Percentiles rank a stretch among this genome's conserved stretches.
Evolutionary conservation across 2,329 filamentous ascomycete species (phyloP).

Genomic region (Calonectria honghensis): DNA sequence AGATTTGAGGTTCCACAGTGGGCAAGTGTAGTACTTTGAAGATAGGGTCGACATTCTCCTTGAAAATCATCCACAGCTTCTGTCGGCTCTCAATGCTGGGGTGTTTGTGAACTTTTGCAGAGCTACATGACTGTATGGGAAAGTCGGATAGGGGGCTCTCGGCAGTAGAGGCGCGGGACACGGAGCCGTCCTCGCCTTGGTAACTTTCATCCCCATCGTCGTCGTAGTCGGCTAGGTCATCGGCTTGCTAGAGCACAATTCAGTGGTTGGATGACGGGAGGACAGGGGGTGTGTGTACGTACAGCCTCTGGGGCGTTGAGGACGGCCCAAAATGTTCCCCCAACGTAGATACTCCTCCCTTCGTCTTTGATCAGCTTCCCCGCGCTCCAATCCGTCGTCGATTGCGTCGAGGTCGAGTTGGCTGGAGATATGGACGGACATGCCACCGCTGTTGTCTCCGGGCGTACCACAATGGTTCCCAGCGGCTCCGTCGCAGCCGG

Average conservation of each 20-base stretch:
- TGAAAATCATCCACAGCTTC: conserved; percentile 8
- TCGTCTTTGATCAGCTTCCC: conserved; percentile 8
- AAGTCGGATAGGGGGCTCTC: conserved; percentile 2
- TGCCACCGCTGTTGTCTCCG: background rate
- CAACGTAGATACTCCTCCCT: background rate
- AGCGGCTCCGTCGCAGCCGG: background rate
- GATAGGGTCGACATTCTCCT: conserved; percentile 14
- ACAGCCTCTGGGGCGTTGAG: background rate
- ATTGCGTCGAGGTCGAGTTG: background rate
- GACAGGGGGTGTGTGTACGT: too few species aligned
- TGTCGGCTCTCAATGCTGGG: background rate
- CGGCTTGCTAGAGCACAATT: too few species aligned
- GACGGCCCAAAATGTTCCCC: background rate
- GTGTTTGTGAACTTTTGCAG: background rate
- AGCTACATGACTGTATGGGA: conserved; percentile 4
- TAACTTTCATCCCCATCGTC: too few species aligned
- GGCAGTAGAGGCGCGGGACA: background rate
- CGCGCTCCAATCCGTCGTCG: background rate
- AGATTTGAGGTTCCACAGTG: background rate
- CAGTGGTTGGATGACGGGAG: too few species aligned
- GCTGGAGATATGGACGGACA: background rate
- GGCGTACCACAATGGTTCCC: background rate
- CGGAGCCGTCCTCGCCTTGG: background rate
- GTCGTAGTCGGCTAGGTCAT: too few species aligned
- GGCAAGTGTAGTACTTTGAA: background rate